Percentiles rank a stretch among this genome's conserved stretches.
These are phyloP conservation scores for Coemansia sp. DNA, from an alignment of 192 early-diverging fungal genomes.

Conservation along the genomic window DNA sequence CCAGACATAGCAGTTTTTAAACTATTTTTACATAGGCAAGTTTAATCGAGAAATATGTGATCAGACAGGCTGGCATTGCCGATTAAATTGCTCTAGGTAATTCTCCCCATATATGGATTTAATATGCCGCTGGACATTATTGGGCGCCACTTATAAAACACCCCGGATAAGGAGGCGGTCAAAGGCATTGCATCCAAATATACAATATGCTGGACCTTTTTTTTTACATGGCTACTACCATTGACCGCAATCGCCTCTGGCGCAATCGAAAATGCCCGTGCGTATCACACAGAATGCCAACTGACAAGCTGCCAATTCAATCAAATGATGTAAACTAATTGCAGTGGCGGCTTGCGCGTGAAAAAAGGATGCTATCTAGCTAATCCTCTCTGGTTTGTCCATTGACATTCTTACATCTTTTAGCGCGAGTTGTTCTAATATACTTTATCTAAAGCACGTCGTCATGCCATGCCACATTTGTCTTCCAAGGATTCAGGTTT, in stretches of 20 bases:
- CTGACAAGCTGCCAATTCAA: not conserved
- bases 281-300: not conserved
- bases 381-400: too few species aligned
- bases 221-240: not conserved
- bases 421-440: not conserved
- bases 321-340: slow-evolving; percentile 1
- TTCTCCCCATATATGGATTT: not conserved
- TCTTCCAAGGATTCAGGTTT: not conserved
- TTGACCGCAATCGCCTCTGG: not conserved
- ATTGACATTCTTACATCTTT: too few species aligned
- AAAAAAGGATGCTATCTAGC: not conserved
- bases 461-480: not conserved
- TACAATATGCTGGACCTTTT: not conserved
- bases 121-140: not conserved
- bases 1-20: not conserved
- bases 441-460: not conserved
- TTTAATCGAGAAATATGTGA: too few species aligned
- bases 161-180: slow-evolving; percentile 1
- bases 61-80: too few species aligned
- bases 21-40: not conserved
- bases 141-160: slow-evolving; percentile 3
- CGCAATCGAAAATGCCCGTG: not conserved
- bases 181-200: slow-evolving; percentile 2
- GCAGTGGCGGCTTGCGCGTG: not conserved
- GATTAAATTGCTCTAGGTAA: too few species aligned